Evolutionary conservation across 306 rosid genomes (phyloP).

Genomic region (Cucumis melo): DNA sequence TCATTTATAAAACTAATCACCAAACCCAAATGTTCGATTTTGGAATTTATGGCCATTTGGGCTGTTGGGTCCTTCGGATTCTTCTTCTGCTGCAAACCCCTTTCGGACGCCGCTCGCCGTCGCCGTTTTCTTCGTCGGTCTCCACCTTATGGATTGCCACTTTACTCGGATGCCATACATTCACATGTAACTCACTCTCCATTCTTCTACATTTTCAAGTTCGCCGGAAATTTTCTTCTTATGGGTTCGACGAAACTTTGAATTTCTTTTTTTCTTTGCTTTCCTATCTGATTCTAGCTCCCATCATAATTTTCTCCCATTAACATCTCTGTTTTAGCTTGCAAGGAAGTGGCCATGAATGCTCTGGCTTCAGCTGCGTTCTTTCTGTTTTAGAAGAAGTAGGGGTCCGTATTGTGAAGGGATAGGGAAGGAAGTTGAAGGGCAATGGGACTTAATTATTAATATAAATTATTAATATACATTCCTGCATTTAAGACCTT

Average conservation of each 20-base stretch:
- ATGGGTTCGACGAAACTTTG: neutral
- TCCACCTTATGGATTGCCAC: conserved; percentile 12
- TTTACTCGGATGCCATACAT: conserved; percentile 21
- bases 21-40: neutral
- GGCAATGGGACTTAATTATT: neutral
- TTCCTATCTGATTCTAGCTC: neutral
- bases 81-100: neutral
- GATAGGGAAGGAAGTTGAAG: neutral
- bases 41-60: neutral
- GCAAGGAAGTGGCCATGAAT: neutral
- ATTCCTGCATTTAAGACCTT: neutral
- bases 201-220: neutral
- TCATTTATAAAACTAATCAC: neutral
- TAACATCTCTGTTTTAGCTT: neutral
- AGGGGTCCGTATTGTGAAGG: neutral
- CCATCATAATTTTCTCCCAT: neutral
- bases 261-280: neutral
- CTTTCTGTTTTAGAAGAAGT: neutral
- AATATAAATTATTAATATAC: too few species aligned
- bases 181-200: conserved; percentile 23
- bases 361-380: neutral
- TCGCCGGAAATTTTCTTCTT: neutral
- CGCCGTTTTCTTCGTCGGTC: neutral
- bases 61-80: neutral
- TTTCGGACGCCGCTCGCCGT: neutral